Evolutionary conservation across 495 filamentous ascomycete genomes (phyloP), one percentile per base, ranked within the genome.

Genomic region (Xylaria scruposa): DNA sequence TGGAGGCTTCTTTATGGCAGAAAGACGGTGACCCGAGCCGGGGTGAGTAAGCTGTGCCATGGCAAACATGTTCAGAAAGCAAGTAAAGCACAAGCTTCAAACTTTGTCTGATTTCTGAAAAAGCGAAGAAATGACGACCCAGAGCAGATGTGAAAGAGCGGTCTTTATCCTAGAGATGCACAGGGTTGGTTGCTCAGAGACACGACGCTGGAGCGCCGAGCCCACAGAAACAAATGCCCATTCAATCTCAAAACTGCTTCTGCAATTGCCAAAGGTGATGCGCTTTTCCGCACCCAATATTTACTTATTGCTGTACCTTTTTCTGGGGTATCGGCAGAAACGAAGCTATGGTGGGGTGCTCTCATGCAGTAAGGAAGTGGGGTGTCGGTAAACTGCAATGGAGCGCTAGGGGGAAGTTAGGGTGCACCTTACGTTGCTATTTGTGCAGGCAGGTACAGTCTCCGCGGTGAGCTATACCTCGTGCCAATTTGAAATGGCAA

Each of bases 311-410:
- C 19, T 12, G 58, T 65, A 46, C 12, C 12, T 17, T 36, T 38
- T 53, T 13, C 19, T 21, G 31, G 46, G 9, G 46, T 17, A 46
- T 31, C 36, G 66, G 66, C 53, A 59, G 66, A 59, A 67, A 38
- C 31, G 8, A 4, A 36, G 26, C 44, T 38, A 3, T 67, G 31
- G 63, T 53, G 63, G 63, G 63, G 63, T 67, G 26, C 4, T 26
- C 6, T 29, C 63, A 53, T 42, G n/a, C 8, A 4, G 10, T 7
- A 21, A 21, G 33, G 19, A 60, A 60, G 58, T 38, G 31, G 58
- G 58, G 21, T 60, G 58, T 31, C 26, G 4, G 26, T 53, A 67
- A 67, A 67, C 29, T 13, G 62, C 31, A 53, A 31, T 3, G 26
- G 31, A 59, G 29, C 29, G 56, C 56, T 59, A 33, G 10, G n/a